Conservation (phyloP, 1,284 basidiomycete genomes). For the Cerioporus squamosus region DNA sequence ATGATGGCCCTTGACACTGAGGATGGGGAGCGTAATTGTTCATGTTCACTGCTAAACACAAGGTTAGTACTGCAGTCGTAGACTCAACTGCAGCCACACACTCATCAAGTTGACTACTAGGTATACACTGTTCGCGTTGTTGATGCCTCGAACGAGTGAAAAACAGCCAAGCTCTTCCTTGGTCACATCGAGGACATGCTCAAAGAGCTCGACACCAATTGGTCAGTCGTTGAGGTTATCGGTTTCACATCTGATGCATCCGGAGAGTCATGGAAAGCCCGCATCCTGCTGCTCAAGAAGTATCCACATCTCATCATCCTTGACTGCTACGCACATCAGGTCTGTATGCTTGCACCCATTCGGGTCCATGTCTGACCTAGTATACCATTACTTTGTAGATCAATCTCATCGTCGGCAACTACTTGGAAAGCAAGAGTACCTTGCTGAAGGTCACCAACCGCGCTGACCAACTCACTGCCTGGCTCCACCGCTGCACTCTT, state of each 20-base stretch:
- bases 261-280: conserved; percentile 37
- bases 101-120: conserved; percentile 18
- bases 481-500: conserved; percentile 31
- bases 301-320: conserved; percentile 28
- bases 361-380: neutral
- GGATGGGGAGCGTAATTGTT: no score
- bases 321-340: conserved; percentile 42
- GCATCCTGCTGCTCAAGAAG: conserved; percentile 23
- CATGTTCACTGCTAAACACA: no score
- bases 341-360: neutral
- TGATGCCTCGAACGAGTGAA: conserved; percentile 31
- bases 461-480: conserved; percentile 35
- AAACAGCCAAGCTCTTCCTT: conserved; percentile 37
- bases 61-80: no score
- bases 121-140: conserved; percentile 1
- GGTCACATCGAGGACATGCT: conserved; percentile 32
- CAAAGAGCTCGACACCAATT: conserved; percentile 18
- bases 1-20: conserved; percentile 32
- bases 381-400: conserved; percentile 19
- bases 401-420: conserved; percentile 38
- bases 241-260: conserved; percentile 37
- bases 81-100: conserved; percentile 6
- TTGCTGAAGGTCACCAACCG: conserved; percentile 19
- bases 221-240: conserved; percentile 25
- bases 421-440: conserved; percentile 22